A percentile compares a stretch with the other conserved stretches of the same genome.
Evolutionary conservation across 2,329 filamentous ascomycete genomes (phyloP).

Genomic region (Curvularia eragrostidis): DNA sequence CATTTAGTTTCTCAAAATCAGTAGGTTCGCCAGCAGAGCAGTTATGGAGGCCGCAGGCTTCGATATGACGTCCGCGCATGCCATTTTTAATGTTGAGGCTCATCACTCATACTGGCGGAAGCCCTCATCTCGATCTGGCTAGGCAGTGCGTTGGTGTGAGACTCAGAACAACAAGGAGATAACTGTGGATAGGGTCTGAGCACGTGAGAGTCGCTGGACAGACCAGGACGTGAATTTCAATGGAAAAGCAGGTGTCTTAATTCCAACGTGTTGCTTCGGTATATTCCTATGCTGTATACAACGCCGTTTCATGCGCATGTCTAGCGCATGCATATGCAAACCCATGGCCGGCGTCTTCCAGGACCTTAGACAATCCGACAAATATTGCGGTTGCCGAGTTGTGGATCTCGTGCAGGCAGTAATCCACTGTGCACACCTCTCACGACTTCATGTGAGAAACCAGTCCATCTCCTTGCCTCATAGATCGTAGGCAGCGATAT

Average conservation of each 20-base stretch:
- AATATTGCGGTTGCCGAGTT: neutral
- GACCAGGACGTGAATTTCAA: neutral
- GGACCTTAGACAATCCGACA: neutral
- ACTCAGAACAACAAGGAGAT: neutral
- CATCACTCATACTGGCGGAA: constrained; percentile 5
- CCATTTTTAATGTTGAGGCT: constrained; percentile 1
- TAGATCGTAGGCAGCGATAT: neutral
- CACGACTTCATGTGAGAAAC: neutral
- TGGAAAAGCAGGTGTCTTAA: neutral
- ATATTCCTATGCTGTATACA: constrained; percentile 22
- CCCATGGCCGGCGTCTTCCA: constrained; percentile 1
- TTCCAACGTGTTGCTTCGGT: constrained; percentile 1
- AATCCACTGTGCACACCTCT: neutral
- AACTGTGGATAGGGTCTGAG: neutral
- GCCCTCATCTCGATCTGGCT: constrained; percentile 8
- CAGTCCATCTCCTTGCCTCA: neutral
- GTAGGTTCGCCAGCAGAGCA: too few species aligned
- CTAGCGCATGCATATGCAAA: constrained; percentile 37
- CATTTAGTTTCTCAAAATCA: too few species aligned
- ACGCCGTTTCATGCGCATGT: constrained; percentile 37
- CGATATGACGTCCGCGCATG: constrained; percentile 55
- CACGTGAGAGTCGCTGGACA: neutral
- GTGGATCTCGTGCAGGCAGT: neutral
- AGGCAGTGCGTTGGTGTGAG: neutral
- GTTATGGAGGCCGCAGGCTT: constrained; percentile 20